phyloP scores from a whole-genome alignment of 2,329 filamentous ascomycete genomes.

The Lecanicillium sp. region DNA sequence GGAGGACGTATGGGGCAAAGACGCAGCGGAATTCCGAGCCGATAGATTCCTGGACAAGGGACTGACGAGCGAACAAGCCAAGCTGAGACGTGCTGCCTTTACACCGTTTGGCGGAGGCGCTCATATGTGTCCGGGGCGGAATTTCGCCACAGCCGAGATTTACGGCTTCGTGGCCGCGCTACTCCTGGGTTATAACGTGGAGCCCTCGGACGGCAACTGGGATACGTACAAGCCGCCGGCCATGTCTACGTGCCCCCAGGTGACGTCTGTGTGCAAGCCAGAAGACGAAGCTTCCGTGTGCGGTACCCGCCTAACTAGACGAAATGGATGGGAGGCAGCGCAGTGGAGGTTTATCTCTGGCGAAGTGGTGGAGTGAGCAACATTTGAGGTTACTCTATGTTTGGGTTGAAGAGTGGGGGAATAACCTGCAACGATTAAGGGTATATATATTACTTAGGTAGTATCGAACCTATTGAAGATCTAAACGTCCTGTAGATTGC shows the following conservation, averaged over 20 bases:
- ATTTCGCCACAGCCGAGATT: conserved; percentile 30
- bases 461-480: not conserved
- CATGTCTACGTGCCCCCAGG: conserved; percentile 7
- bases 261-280: conserved; percentile 14
- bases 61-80: not conserved
- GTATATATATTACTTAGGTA: not conserved
- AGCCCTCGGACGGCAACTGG: conserved; percentile 15
- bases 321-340: conserved; percentile 15
- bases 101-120: conserved; percentile 29
- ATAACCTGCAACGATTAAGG: not conserved
- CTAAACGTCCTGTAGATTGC: not conserved
- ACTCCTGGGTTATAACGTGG: conserved; percentile 27
- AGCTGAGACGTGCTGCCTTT: conserved; percentile 18
- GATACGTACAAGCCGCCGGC: conserved; percentile 5
- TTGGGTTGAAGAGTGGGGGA: not conserved
- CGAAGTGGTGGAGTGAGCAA: not conserved
- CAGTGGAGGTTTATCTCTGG: conserved; percentile 16
- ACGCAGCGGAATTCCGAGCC: conserved; percentile 12
- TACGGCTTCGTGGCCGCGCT: conserved; percentile 25
- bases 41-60: conserved; percentile 13
- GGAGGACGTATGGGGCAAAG: conserved; percentile 17
- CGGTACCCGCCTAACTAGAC: conserved; percentile 12
- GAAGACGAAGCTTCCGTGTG: conserved; percentile 10
- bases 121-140: conserved; percentile 28
- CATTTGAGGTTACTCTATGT: not conserved